A percentile compares a stretch with the other conserved stretches of the same genome.
These are phyloP conservation scores for Pseudogymnoascus sp. DNA, from an alignment of 2,329 filamentous ascomycete species.

Conservation along the genomic window DNA sequence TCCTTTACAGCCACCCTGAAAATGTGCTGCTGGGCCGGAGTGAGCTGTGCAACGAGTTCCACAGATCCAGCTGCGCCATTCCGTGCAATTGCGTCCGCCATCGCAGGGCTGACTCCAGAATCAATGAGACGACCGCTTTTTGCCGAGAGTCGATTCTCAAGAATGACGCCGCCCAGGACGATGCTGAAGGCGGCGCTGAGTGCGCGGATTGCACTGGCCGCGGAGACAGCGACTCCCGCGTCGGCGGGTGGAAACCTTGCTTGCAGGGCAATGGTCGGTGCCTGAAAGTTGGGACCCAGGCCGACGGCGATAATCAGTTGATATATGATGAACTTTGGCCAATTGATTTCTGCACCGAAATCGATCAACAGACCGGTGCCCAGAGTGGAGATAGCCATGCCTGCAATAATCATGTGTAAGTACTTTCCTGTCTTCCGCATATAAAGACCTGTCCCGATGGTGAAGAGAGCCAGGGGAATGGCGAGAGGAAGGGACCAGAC, in stretches of 20 bases:
- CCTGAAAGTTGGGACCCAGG: conserved; percentile 59
- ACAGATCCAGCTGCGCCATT: conserved; percentile 11
- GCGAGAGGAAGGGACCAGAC: conserved; percentile 67
- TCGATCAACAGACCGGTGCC: conserved; percentile 55
- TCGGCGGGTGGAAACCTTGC: conserved; percentile 51
- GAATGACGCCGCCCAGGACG: conserved; percentile 67
- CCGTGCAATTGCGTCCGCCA: conserved; percentile 18
- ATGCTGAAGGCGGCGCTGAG: conserved; percentile 60
- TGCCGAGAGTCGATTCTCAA: conserved; percentile 63
- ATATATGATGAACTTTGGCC: conserved; percentile 48
- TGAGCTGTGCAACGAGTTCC: conserved; percentile 10
- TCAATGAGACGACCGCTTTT: neutral
- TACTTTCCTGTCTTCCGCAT: conserved; percentile 57
- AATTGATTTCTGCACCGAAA: conserved; percentile 46
- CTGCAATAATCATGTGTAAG: conserved; percentile 47
- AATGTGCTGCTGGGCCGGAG: conserved; percentile 5
- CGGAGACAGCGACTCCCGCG: conserved; percentile 55
- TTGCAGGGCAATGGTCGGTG: conserved; percentile 59
- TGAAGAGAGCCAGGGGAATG: conserved; percentile 53
- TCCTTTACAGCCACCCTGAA: conserved; percentile 8
- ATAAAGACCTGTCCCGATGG: conserved; percentile 44
- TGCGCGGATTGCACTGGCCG: conserved; percentile 55
- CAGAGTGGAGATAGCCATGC: conserved; percentile 49
- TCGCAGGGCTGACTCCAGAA: conserved; percentile 17
- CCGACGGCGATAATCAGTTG: conserved; percentile 53